Evolutionary conservation across 768 basidiomycete species (phyloP).

Genomic region (Lyophyllum semitale): DNA sequence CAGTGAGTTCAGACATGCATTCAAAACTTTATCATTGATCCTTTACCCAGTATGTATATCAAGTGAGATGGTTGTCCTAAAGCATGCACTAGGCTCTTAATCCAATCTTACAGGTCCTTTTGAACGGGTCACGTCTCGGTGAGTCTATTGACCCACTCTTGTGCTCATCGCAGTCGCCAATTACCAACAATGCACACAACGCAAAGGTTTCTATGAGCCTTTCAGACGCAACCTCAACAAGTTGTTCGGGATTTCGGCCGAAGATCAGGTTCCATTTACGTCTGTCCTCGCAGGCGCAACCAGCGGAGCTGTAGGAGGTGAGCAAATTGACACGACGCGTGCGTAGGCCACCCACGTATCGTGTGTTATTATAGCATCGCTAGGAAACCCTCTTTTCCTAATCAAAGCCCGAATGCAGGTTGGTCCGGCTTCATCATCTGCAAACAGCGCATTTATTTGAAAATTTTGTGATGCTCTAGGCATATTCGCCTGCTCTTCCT

Average conservation of each 20-base stretch:
- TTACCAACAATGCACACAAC: background rate
- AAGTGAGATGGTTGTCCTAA: constrained; percentile 51
- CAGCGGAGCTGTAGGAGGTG: constrained; percentile 91
- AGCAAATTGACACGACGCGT: constrained; percentile 1
- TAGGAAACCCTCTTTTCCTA: constrained; percentile 91
- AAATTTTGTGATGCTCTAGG: constrained; percentile 43
- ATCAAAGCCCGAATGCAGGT: constrained; percentile 99
- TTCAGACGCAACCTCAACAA: constrained; percentile 74
- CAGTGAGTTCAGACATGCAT: constrained; percentile 52
- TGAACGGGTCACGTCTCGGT: constrained; percentile 93
- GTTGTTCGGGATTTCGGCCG: constrained; percentile 60
- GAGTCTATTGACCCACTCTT: constrained; percentile 11
- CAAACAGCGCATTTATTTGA: background rate
- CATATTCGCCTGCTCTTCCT: constrained; percentile 92
- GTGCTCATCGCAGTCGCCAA: background rate
- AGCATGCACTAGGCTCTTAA: constrained; percentile 9
- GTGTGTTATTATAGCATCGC: constrained; percentile 45
- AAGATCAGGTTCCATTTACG: constrained; percentile 71
- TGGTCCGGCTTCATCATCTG: constrained; percentile 2
- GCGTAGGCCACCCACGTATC: background rate
- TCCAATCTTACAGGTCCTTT: constrained; percentile 62
- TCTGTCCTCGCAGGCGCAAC: constrained; percentile 85
- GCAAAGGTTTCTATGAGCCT: constrained; percentile 94
- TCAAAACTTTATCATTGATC: constrained; percentile 1
- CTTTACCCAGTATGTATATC: constrained; percentile 78